A percentile compares a stretch with the other conserved stretches of the same genome.
These are phyloP conservation scores for Nakaseomyces bracarensis DNA, from an alignment of 1,139 yeast species.

Conservation along the genomic window DNA sequence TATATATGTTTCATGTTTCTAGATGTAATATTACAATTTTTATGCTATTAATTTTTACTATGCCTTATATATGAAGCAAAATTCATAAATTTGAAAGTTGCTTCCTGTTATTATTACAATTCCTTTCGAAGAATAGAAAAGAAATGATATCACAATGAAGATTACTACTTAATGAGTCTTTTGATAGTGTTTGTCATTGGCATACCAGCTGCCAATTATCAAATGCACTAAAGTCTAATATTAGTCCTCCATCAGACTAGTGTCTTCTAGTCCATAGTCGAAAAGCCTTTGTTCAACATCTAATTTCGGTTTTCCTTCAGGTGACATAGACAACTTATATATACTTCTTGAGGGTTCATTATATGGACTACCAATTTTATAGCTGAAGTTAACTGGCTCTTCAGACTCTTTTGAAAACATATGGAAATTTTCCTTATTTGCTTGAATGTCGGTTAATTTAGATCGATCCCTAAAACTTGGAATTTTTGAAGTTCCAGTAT, in stretches of 20 bases:
- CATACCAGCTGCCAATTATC: background rate
- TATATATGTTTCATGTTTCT: too few relatives aligned
- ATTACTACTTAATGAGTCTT: background rate
- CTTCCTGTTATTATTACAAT: background rate
- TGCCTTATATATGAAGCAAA: background rate
- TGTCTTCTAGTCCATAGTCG: constrained; percentile 19
- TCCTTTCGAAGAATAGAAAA: too few relatives aligned
- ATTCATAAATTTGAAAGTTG: background rate
- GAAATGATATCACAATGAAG: background rate
- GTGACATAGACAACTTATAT: constrained; percentile 27
- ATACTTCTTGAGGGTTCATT: constrained; percentile 26
- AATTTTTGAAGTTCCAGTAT: constrained; percentile 8
- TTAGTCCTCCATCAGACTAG: constrained; percentile 26
- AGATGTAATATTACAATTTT: too few relatives aligned
- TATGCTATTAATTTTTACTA: too few relatives aligned
- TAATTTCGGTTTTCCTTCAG: constrained; percentile 27
- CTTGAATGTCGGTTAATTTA: background rate
- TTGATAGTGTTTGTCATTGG: too few relatives aligned
- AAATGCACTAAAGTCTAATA: background rate
- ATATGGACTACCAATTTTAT: constrained; percentile 20
- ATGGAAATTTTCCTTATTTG: constrained; percentile 1
- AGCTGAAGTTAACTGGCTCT: background rate
- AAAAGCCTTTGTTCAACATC: constrained; percentile 17
- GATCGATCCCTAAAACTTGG: background rate
- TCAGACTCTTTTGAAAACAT: background rate